A percentile compares a stretch with the other conserved stretches of the same genome.
Conservation (phyloP, 2,329 filamentous ascomycete genomes). For the Emmonsia crescens region DNA sequence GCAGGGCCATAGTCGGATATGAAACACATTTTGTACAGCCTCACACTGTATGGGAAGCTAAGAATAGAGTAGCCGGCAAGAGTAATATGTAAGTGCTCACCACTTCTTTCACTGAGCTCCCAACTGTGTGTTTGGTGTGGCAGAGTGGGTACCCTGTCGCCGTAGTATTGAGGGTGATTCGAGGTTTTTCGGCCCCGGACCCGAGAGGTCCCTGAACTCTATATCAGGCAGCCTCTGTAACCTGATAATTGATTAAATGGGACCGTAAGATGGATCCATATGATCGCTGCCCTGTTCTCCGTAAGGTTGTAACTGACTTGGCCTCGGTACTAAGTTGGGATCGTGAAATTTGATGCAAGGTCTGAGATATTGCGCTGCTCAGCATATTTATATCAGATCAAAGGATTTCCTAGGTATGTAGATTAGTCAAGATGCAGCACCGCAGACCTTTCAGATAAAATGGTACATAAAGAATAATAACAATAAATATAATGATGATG, state of each 20-base stretch:
- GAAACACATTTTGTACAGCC: background rate
- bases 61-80: background rate
- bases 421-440: too few species aligned
- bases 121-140: background rate
- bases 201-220: background rate
- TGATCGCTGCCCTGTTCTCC: background rate
- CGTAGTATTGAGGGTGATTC: background rate
- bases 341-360: background rate
- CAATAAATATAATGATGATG: too few species aligned
- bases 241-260: too few species aligned
- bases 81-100: background rate
- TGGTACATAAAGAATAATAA: too few species aligned
- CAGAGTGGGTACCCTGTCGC: background rate
- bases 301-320: background rate
- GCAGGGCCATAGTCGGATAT: background rate
- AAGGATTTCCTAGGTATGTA: too few species aligned
- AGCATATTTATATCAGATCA: too few species aligned
- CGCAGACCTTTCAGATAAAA: too few species aligned
- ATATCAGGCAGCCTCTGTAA: too few species aligned
- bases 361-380: background rate
- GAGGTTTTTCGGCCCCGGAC: background rate
- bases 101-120: background rate
- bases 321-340: background rate
- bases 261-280: background rate
- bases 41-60: background rate